phyloP scores from a whole-genome alignment of 2,329 filamentous ascomycete genomes.

The Alternaria arborescens region DNA sequence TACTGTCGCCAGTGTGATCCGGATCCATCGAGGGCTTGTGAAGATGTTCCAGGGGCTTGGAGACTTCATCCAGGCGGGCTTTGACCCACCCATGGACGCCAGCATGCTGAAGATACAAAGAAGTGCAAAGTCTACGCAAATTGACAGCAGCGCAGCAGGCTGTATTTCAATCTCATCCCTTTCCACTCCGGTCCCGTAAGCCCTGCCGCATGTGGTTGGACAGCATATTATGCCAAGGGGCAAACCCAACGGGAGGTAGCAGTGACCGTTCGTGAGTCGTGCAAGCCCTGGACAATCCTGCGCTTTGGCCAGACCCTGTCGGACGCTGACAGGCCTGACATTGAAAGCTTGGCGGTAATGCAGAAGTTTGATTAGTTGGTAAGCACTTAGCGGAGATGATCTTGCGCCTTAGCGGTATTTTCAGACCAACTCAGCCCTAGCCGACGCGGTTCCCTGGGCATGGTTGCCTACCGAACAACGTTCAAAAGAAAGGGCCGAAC shows the following conservation, averaged over 20 bases:
- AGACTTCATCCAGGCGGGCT: slow-evolving; percentile 3
- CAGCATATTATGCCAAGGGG: not conserved
- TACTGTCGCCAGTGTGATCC: not conserved
- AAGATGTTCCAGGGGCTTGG: slow-evolving; percentile 1
- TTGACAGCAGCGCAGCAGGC: not conserved
- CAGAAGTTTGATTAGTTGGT: not conserved
- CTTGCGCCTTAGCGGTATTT: not conserved
- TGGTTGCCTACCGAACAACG: not conserved
- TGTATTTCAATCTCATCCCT: slow-evolving; percentile 6
- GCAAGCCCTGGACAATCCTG: not conserved
- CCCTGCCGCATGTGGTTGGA: slow-evolving; percentile 1
- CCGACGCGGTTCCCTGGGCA: not conserved
- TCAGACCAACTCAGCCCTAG: not conserved
- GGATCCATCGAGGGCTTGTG: slow-evolving; percentile 2
- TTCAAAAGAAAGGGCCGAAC: not conserved
- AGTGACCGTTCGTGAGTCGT: not conserved
- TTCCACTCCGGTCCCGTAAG: not conserved
- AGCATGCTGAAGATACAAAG: not conserved
- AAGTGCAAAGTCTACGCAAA: not conserved
- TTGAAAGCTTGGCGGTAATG: not conserved
- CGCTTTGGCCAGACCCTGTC: slow-evolving; percentile 1
- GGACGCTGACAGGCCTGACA: not conserved
- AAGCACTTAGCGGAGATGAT: not conserved
- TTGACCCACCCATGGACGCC: not conserved
- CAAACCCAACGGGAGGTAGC: not conserved